Conservation (phyloP, 2,329 filamentous ascomycete species). For the Coniochaeta sp. region DNA sequence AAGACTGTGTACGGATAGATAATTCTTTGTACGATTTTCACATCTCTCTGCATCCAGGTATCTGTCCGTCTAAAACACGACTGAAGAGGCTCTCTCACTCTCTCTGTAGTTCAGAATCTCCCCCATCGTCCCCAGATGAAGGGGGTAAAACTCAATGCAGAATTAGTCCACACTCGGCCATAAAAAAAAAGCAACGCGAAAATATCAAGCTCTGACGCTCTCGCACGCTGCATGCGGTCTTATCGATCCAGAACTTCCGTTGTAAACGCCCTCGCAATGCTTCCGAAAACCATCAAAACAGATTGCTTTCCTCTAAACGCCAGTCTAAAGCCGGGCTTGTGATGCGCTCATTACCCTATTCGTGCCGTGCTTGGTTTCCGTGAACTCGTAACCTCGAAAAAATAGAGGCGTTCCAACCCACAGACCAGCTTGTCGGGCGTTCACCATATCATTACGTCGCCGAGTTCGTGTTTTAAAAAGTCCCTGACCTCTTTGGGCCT, state of each 20-base stretch:
- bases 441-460: neutral
- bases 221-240: neutral
- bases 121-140: too few relatives aligned
- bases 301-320: neutral
- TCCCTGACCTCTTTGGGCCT: neutral
- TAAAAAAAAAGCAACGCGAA: neutral
- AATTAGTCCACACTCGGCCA: neutral
- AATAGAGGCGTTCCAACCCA: neutral
- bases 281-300: neutral
- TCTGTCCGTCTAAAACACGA: neutral
- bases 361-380: neutral
- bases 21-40: neutral
- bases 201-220: neutral
- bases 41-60: neutral
- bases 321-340: neutral
- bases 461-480: too few relatives aligned
- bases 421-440: neutral
- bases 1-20: too few relatives aligned
- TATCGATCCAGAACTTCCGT: neutral
- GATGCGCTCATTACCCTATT: neutral
- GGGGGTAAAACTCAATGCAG: neutral
- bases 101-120: neutral
- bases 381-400: neutral
- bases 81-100: neutral
- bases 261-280: constrained; percentile 11